Base-by-base conservation (phyloP, 371 early-diverging fungal species). In the Syncephalastrum contaminatum region DNA sequence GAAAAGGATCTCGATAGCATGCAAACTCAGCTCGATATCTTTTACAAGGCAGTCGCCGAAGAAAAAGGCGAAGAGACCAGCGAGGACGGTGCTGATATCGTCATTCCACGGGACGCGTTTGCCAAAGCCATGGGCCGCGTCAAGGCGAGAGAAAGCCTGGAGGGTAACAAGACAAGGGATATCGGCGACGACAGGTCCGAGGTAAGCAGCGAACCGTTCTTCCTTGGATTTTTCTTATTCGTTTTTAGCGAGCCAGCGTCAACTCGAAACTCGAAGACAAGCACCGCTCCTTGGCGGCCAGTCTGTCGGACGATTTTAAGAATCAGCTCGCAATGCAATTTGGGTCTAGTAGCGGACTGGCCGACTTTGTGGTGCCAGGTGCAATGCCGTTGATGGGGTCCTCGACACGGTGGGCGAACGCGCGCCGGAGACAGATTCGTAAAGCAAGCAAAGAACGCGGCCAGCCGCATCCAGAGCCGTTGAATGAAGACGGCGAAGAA, bases 1-100 rank as follows among this genome's bases (percentile, higher is more conserved):
- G 81, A 87, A 39, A 72, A 75, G 15, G 88, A 87, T 59, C 59
- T 91, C 24, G 80, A 82, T 20, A 71, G 73, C 25, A 87, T 88
- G 72, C 88, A 90, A 51, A 73, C 76, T 15, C 86, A 92, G 60
- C 62, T 92, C 39, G 88, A 89, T 49, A 83, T 88, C 51, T 77
- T 90, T 30, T 78, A 84, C 44, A 80, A 82, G 48, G 75, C 83
- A 2, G 69, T 90, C 4, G 77, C 84, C 56, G 80, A 81, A 24
- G 82, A 80, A 19, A 73, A 68, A 10, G 70, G 67, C 16, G 67
- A 64, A 22, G 66, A 64, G n/a, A 10, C 58, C 2, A 30, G 36
- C 10, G 36, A 30, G 36, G 59, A 58, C 19, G 59, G 59, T 39
- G 59, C 58, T 7, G 62, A 66, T 24, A 56, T 73, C n/a, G 59